Percentiles rank a stretch among this genome's conserved stretches.
These are phyloP conservation scores for Xerocomellus amylosporus DNA, from an alignment of 768 basidiomycete species.

Conservation along the genomic window DNA sequence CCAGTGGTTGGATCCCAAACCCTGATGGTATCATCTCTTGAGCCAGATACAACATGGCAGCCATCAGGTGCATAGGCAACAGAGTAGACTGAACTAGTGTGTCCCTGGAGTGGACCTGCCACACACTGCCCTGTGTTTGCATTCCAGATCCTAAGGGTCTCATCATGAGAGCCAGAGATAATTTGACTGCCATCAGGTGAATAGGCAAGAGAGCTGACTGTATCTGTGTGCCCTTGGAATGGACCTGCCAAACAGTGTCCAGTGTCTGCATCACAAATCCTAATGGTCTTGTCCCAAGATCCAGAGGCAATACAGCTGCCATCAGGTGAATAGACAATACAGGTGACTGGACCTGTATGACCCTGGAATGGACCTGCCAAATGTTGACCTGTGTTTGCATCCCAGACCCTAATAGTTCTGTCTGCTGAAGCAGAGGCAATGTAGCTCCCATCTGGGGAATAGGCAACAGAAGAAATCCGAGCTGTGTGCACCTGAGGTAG, in stretches of 20 bases:
- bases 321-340: conserved; percentile 20
- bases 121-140: conserved; percentile 4
- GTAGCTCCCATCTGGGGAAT: conserved; percentile 27
- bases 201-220: conserved; percentile 9
- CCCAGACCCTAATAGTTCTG: conserved; percentile 18
- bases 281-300: conserved; percentile 10
- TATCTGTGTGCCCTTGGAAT: not conserved
- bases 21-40: conserved; percentile 11
- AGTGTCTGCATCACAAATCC: conserved; percentile 18
- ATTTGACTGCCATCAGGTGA: conserved; percentile 13
- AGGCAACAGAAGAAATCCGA: conserved; percentile 1
- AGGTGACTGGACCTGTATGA: conserved; percentile 2
- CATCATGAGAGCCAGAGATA: conserved; percentile 9
- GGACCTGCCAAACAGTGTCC: not conserved
- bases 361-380: conserved; percentile 12
- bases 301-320: conserved; percentile 23
- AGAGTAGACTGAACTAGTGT: not conserved
- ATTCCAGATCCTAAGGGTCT: conserved; percentile 16
- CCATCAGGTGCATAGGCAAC: conserved; percentile 27
- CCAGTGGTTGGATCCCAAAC: conserved; percentile 21
- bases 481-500: not conserved
- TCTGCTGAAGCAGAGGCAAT: conserved; percentile 18
- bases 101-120: conserved; percentile 9
- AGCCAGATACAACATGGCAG: conserved; percentile 15
- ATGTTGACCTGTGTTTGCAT: conserved; percentile 14